A percentile compares a stretch with the other conserved stretches of the same genome.
These are phyloP conservation scores for Cutaneotrichosporon cyanovorans DNA, from an alignment of 1,284 basidiomycete species.

Conservation along the genomic window DNA sequence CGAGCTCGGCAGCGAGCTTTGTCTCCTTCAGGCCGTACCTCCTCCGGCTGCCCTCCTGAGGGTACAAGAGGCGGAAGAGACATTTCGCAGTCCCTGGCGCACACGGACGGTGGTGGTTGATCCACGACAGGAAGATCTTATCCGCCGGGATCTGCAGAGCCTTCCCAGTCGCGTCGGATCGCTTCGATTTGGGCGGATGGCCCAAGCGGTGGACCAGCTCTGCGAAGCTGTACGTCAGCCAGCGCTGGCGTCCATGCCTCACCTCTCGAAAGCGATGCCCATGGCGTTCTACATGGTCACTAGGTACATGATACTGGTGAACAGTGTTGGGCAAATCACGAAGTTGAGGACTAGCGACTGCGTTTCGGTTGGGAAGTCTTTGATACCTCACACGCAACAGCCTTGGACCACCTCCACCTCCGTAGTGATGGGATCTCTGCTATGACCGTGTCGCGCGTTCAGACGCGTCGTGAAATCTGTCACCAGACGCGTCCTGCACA, in stretches of 20 bases:
- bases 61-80: slow-evolving; percentile 69
- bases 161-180: not conserved
- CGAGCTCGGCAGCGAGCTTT: slow-evolving; percentile 54
- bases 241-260: slow-evolving; percentile 8
- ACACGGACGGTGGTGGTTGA: slow-evolving; percentile 25
- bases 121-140: slow-evolving; percentile 36
- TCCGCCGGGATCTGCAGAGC: slow-evolving; percentile 7
- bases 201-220: slow-evolving; percentile 32
- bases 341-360: too few species aligned
- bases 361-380: too few species aligned
- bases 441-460: too few species aligned
- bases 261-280: slow-evolving; percentile 29
- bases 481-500: too few species aligned
- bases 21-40: slow-evolving; percentile 68
- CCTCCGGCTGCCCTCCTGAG: slow-evolving; percentile 62
- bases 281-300: too few species aligned
- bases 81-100: slow-evolving; percentile 30
- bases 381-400: too few species aligned
- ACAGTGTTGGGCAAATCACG: too few species aligned
- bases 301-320: too few species aligned
- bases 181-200: slow-evolving; percentile 23
- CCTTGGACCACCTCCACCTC: too few species aligned
- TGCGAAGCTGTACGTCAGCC: slow-evolving; percentile 22
- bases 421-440: too few species aligned
- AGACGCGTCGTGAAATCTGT: too few species aligned